A percentile compares a stretch with the other conserved stretches of the same genome.
Conservation (phyloP, 106 monocot genomes). For the Dioscorea zingiberensis region DNA sequence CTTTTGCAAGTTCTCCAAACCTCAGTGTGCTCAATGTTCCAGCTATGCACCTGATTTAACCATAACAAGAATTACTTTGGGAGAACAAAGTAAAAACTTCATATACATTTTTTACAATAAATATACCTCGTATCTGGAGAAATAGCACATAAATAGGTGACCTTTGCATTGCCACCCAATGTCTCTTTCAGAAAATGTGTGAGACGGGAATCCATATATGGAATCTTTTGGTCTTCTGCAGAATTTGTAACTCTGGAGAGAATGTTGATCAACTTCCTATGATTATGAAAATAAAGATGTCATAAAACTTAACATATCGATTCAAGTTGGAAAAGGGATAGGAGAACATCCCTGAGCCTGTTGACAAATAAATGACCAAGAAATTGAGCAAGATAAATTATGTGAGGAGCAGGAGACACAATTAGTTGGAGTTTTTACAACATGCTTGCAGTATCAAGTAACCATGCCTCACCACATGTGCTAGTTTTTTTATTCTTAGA, state of each 20-base stretch:
- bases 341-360: too few species aligned
- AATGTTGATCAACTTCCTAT: constrained; percentile 69
- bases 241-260: constrained; percentile 30
- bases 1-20: constrained; percentile 62
- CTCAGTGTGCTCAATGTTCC: constrained; percentile 81
- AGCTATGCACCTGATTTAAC: constrained; percentile 42
- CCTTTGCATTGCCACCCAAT: constrained; percentile 85
- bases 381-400: too few species aligned
- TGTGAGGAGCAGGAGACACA: too few species aligned
- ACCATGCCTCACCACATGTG: too few species aligned
- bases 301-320: too few species aligned
- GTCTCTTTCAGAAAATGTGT: constrained; percentile 71
- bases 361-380: too few species aligned
- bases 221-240: constrained; percentile 22
- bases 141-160: constrained; percentile 69
- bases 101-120: not conserved
- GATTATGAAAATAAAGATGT: constrained; percentile 2
- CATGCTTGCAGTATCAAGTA: too few species aligned
- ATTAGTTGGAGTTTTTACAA: too few species aligned
- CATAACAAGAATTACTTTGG: not conserved
- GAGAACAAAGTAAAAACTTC: not conserved
- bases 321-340: too few species aligned
- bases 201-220: constrained; percentile 54
- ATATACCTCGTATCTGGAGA: constrained; percentile 67
- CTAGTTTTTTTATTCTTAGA: too few species aligned